Evolutionary conservation across 2,329 filamentous ascomycete species (phyloP).

Genomic region (Verticillium albo-atrum): DNA sequence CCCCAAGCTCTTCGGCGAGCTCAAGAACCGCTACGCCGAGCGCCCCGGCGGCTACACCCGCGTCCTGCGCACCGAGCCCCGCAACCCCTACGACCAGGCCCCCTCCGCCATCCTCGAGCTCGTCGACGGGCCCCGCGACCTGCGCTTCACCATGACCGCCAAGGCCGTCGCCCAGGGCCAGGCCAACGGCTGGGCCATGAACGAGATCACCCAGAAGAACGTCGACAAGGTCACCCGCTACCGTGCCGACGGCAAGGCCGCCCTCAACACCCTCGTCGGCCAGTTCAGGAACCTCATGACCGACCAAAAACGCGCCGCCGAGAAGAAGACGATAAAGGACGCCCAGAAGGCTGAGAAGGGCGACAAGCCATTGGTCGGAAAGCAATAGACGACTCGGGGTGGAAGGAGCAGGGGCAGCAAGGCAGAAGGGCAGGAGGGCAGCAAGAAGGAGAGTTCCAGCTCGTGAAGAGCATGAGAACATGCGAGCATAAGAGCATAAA

Average conservation of each 20-base stretch:
- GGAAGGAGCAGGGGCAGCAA: too few species aligned
- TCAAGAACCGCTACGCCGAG: constrained; percentile 71
- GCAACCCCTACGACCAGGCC: constrained; percentile 79
- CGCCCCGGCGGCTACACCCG: constrained; percentile 93
- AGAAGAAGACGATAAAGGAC: constrained; percentile 25
- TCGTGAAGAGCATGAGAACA: too few species aligned
- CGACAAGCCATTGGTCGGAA: constrained; percentile 12
- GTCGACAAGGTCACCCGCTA: constrained; percentile 78
- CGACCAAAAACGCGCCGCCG: constrained; percentile 23
- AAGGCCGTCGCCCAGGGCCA: constrained; percentile 69
- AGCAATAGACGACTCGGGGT: constrained; percentile 7
- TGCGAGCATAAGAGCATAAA: too few species aligned
- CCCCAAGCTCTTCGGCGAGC: constrained; percentile 82
- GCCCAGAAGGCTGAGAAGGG: constrained; percentile 28
- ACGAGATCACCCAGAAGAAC: constrained; percentile 72
- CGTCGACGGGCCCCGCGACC: constrained; percentile 89
- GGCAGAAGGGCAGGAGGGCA: too few species aligned
- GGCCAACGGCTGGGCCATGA: constrained; percentile 51
- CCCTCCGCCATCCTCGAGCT: constrained; percentile 88
- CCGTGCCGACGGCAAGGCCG: constrained; percentile 60
- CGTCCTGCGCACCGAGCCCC: constrained; percentile 85
- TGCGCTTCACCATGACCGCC: constrained; percentile 92
- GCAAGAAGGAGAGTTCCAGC: too few species aligned
- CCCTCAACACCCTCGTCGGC: constrained; percentile 62
- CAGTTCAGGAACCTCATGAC: constrained; percentile 19